Evolutionary conservation across 371 early-diverging fungal genomes (phyloP), one percentile per base, ranked within the genome.

Genomic region (Rhizopus arrhizus): DNA sequence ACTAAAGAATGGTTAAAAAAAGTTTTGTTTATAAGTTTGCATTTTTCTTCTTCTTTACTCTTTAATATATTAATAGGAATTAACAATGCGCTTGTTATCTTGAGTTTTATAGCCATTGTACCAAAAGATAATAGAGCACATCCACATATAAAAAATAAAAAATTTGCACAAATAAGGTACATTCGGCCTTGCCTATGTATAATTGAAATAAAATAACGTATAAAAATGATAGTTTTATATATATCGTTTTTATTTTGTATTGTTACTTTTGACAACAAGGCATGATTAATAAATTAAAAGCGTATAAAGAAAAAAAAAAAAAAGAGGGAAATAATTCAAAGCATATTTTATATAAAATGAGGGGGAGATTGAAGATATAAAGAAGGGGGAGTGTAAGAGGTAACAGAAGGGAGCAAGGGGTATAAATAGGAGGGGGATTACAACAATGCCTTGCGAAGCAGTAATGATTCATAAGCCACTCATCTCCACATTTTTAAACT

Each of bases 191-290:
- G 62, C 51, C 78, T 77, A 66, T 5, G 4, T 8, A 15, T 52
- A 49, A 38, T 60, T 42, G 47, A 49, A 42, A 12, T 8, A 15
- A 50, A 36, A 31, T 35, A 33, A 13, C 50, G 33, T 42, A 33
- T 64, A 11, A 32, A 11, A 9, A 43, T 41, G 1, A 45, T 13
- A 38, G 46, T 35, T 47, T 2, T 47, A 13, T 9, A 16, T 12
- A 46, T 16, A 7, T 40, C 40, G 8, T 47, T n/a, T 47, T 16
- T 16, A 22, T n/a, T 22, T 15, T 9, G 16, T 22, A 35, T 36
- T 33, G 38, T 33, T 53, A 77, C 78, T 74, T 71, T 69, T 74
- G 73, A 74, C 78, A 77, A 64, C 78, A 77, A 43, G 67, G 33
- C 78, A 77, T 77, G 28, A 43, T 53, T 7, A 47, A 13, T 29